Conservation (phyloP, 1,284 basidiomycete species). For the Malassezia sympodialis region DNA sequence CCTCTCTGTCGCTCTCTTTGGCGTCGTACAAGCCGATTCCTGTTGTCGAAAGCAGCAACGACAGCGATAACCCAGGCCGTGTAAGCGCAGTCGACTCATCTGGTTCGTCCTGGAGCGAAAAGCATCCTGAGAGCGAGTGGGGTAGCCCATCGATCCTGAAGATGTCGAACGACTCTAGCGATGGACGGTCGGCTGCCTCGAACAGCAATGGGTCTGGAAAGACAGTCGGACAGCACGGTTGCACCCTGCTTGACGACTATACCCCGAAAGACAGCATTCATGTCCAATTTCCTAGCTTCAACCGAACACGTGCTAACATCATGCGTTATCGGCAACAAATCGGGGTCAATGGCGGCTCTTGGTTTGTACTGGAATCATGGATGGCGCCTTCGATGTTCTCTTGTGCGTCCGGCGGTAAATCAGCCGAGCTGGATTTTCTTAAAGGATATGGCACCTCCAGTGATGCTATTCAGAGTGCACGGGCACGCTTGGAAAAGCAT, state of each 20-base stretch:
- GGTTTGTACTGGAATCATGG: slow-evolving; percentile 66
- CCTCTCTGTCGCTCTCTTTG: slow-evolving; percentile 34
- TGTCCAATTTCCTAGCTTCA: slow-evolving; percentile 33
- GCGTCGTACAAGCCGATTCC: slow-evolving; percentile 48
- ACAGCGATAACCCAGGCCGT: slow-evolving; percentile 11
- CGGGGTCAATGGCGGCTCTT: slow-evolving; percentile 35
- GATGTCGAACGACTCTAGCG: slow-evolving; percentile 16
- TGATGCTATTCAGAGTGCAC: slow-evolving; percentile 51
- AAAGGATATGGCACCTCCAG: slow-evolving; percentile 54
- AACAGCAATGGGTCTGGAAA: not conserved
- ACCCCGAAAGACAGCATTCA: slow-evolving; percentile 28
- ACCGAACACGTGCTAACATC: slow-evolving; percentile 37
- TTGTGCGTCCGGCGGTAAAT: slow-evolving; percentile 56
- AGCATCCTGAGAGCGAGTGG: slow-evolving; percentile 22
- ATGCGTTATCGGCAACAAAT: slow-evolving; percentile 42
- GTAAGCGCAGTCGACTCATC: slow-evolving; percentile 6
- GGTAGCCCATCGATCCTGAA: slow-evolving; percentile 26
- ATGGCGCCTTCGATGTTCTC: slow-evolving; percentile 63
- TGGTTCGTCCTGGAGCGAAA: slow-evolving; percentile 6
- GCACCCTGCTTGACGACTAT: slow-evolving; percentile 32
- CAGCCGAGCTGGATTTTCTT: slow-evolving; percentile 52
- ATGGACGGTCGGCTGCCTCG: not conserved
- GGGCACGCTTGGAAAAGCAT: slow-evolving; percentile 57
- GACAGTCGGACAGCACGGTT: slow-evolving; percentile 33
- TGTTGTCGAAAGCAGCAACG: slow-evolving; percentile 19